Evolutionary conservation across 1,284 basidiomycete genomes (phyloP).

Genomic region (Ganoderma meredithae): DNA sequence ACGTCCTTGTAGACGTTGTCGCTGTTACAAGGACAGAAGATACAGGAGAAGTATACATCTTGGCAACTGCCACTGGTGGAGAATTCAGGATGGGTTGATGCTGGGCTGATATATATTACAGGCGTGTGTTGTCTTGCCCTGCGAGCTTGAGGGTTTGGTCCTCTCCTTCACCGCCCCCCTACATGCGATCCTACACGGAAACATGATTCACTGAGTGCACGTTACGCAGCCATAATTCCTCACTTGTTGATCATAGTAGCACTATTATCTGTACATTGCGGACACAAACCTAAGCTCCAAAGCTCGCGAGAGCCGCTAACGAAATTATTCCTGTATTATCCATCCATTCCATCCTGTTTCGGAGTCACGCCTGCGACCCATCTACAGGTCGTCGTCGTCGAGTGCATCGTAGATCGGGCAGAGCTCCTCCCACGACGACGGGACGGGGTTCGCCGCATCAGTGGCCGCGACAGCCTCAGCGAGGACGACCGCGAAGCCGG

Average conservation of each 20-base stretch:
- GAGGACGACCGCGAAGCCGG: conserved; percentile 13
- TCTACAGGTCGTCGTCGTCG: neutral
- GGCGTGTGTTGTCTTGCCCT: no score
- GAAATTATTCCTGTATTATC: neutral
- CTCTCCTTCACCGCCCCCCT: no score
- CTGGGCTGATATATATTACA: no score
- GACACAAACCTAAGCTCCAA: neutral
- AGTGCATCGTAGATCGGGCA: conserved; percentile 26
- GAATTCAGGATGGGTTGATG: no score
- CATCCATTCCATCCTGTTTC: conserved; percentile 27
- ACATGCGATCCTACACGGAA: no score
- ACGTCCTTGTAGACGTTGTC: no score
- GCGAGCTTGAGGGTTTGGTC: no score
- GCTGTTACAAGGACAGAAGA: no score
- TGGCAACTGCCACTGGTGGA: no score
- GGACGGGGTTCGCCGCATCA: conserved; percentile 22
- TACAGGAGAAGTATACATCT: no score
- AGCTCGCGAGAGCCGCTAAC: neutral
- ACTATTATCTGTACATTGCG: neutral
- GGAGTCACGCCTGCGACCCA: neutral
- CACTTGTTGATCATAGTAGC: neutral
- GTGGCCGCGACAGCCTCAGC: neutral
- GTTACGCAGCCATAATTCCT: neutral
- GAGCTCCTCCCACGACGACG: conserved; percentile 15
- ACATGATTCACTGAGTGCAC: no score